Evolutionary conservation across 2,329 filamentous ascomycete species (phyloP), one percentile per base, ranked within the genome.

Genomic region (Fusarium tjaetaba): DNA sequence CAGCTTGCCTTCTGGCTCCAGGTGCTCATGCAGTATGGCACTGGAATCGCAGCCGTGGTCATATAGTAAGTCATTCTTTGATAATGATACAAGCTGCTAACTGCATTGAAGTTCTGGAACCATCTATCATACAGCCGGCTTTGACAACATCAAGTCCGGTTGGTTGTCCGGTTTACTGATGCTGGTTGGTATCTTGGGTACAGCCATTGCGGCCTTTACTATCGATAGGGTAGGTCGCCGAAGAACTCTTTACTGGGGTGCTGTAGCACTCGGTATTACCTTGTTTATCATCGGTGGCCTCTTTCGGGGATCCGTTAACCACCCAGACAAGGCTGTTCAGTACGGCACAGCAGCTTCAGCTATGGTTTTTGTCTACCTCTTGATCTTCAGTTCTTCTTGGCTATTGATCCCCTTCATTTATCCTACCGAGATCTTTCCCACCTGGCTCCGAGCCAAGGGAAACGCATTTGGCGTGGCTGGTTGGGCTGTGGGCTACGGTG

Each of bases 111-210:
- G 62, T 20, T 65, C 62, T n/a, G 57, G 62, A 20, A 62, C 62
- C 7, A 65, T 65, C 32, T 65, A 62, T 53, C 62, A 18, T 13
- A 65, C 57, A 20, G 62, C 57, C 15, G 62, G 62, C 8, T 65
- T 65, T 34, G 48, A 38, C 11, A 26, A 20, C 9, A 20, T 65
- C 15, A 65, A 62, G 28, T 62, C 69, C 13, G 67, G 65, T 32
- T 75, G 86, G 36, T 81, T 88, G 18, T 84, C 86, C 4, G 86
- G 85, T 14, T 84, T 85, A 13, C 73, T 87, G 8, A 88, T 87
- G 52, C 86, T 85, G 2, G 82, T 88, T 58, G 86, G 86, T 20
- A 86, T 88, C 43, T 59, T 87, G 14, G 85, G 85, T 8, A 88
- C 86, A 11, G 83, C 86, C 52, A 85, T 87, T 71, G 85, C 83